Evolutionary conservation across 2,329 filamentous ascomycete genomes (phyloP).

Genomic region (Metarhizium rileyi): DNA sequence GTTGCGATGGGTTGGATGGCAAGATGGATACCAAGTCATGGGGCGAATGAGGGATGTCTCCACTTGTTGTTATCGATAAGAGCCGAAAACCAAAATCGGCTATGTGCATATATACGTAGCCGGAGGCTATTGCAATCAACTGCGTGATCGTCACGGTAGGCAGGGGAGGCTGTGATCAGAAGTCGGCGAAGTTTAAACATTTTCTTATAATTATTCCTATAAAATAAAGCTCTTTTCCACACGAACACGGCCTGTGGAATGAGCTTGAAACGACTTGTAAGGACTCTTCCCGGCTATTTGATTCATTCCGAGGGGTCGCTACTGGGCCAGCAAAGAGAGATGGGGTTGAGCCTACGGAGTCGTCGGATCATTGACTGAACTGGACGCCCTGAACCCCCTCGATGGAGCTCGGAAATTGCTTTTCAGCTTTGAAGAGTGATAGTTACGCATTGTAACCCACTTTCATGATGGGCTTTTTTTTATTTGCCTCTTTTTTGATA

Average conservation of each 20-base stretch:
- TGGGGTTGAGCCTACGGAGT: too few species aligned
- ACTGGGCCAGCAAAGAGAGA: too few species aligned
- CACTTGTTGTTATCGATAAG: slow-evolving; percentile 9
- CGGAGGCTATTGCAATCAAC: too few species aligned
- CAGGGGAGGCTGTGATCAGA: too few species aligned
- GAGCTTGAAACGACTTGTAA: neutral
- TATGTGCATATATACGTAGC: slow-evolving; percentile 3
- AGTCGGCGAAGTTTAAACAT: too few species aligned
- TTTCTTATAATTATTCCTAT: too few species aligned
- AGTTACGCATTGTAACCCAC: too few species aligned
- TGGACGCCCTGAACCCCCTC: too few species aligned
- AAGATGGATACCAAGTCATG: neutral
- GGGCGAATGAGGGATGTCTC: neutral
- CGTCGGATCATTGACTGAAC: neutral
- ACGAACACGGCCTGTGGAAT: too few species aligned
- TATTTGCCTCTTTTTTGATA: neutral
- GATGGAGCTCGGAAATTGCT: neutral
- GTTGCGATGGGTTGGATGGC: neutral
- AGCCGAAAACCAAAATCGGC: neutral
- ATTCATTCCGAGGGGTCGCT: neutral
- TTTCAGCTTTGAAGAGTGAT: neutral
- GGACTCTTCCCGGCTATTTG: neutral
- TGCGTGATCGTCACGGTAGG: too few species aligned
- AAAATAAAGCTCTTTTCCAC: too few species aligned
- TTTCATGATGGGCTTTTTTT: neutral